These are phyloP conservation scores for Solanum chiquidenum DNA, from an alignment of 257 asterid genomes.

Conservation along the genomic window DNA sequence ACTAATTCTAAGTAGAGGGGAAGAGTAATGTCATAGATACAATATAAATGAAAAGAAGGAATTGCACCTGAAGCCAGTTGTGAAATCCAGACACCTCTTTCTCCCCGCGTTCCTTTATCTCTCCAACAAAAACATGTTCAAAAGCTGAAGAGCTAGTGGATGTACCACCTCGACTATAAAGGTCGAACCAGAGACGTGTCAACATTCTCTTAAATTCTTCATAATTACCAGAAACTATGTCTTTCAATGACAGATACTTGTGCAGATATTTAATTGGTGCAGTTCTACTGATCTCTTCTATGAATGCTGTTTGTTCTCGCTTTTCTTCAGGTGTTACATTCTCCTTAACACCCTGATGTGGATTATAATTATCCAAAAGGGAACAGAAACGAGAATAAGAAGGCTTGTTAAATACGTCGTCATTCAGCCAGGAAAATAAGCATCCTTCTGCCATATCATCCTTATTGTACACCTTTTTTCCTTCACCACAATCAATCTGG, in stretches of 20 bases:
- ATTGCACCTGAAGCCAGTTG: slow-evolving; percentile 91
- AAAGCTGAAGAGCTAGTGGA: slow-evolving; percentile 83
- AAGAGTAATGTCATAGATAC: neutral
- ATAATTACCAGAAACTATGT: slow-evolving; percentile 31
- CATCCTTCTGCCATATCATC: slow-evolving; percentile 70
- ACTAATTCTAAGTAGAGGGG: neutral
- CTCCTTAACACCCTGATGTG: slow-evolving; percentile 77
- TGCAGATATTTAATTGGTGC: slow-evolving; percentile 81
- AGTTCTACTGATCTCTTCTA: slow-evolving; percentile 90
- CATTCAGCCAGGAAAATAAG: slow-evolving; percentile 67
- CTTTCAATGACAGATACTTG: slow-evolving; percentile 57
- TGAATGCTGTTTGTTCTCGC: slow-evolving; percentile 75
- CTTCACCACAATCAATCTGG: slow-evolving; percentile 78
- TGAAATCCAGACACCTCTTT: slow-evolving; percentile 86
- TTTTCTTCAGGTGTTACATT: slow-evolving; percentile 65
- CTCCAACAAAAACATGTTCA: slow-evolving; percentile 99
- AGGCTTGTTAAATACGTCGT: slow-evolving; percentile 57
- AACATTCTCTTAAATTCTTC: slow-evolving; percentile 61
- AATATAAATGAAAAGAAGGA: neutral
- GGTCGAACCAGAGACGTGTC: slow-evolving; percentile 77
- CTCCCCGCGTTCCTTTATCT: slow-evolving; percentile 73
- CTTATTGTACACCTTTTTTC: slow-evolving; percentile 72
- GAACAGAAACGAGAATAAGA: slow-evolving; percentile 78
- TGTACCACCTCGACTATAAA: slow-evolving; percentile 82
- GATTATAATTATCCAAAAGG: slow-evolving; percentile 89